These are phyloP conservation scores for Podila epicladia DNA, from an alignment of 192 early-diverging fungal species.

Conservation along the genomic window DNA sequence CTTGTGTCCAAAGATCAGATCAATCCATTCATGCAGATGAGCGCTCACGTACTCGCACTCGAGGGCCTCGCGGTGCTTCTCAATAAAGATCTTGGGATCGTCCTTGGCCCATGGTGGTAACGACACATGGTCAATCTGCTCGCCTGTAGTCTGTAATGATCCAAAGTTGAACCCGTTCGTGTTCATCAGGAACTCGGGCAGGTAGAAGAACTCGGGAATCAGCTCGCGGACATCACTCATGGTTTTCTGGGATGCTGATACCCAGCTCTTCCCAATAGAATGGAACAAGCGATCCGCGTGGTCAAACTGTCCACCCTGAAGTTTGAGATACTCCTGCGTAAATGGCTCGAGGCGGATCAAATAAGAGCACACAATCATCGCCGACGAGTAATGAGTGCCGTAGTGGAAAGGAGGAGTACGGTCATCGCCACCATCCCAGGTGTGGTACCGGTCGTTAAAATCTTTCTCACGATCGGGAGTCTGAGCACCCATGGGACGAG, in stretches of 20 bases:
- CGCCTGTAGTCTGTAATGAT: conserved; percentile 59
- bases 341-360: conserved; percentile 93
- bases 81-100: conserved; percentile 78
- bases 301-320: conserved; percentile 85
- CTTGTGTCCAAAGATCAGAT: conserved; percentile 96
- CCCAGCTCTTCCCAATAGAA: conserved; percentile 80
- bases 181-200: conserved; percentile 91
- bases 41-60: conserved; percentile 90
- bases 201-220: conserved; percentile 96
- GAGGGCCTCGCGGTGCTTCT: conserved; percentile 79
- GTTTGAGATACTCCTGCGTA: conserved; percentile 79
- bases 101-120: conserved; percentile 89
- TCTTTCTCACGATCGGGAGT: conserved; percentile 72
- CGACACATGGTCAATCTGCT: conserved; percentile 78
- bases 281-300: conserved; percentile 86
- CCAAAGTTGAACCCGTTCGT: conserved; percentile 76
- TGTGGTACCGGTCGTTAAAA: conserved; percentile 69
- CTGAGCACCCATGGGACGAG: conserved; percentile 91
- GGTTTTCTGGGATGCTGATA: conserved; percentile 74
- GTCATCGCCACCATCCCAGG: conserved; percentile 66
- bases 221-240: conserved; percentile 92
- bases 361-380: conserved; percentile 90
- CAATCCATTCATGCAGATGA: conserved; percentile 94
- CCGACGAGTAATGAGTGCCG: conserved; percentile 97
- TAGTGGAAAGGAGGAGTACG: conserved; percentile 82